Conservation (phyloP, 2,329 filamentous ascomycete genomes). For the Calonectria leucothoes region DNA sequence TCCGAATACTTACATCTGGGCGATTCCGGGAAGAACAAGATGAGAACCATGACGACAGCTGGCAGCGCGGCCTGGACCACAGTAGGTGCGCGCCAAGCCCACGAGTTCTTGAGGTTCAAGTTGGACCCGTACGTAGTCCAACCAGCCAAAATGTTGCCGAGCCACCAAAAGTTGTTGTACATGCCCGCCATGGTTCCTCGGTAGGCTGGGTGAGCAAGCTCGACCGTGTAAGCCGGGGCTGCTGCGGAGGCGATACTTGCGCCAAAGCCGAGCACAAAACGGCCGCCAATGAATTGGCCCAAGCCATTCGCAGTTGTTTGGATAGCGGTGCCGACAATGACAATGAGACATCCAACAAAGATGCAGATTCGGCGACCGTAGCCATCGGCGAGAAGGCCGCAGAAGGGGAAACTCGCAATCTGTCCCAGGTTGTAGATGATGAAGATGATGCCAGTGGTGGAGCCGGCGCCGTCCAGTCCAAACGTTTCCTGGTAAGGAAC, state of each 20-base stretch:
- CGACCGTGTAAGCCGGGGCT: constrained; percentile 71
- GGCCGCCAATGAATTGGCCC: constrained; percentile 65
- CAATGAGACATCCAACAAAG: constrained; percentile 64
- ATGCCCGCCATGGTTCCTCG: constrained; percentile 70
- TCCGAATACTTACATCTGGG: constrained; percentile 47
- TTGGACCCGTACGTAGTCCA: constrained; percentile 61
- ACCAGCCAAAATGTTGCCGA: constrained; percentile 15
- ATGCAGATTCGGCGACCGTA: constrained; percentile 51
- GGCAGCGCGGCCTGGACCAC: neutral
- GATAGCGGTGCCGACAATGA: constrained; percentile 49
- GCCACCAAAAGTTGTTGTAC: constrained; percentile 22
- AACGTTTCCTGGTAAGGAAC: constrained; percentile 61
- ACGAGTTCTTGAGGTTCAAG: constrained; percentile 25
- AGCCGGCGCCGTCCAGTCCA: constrained; percentile 57
- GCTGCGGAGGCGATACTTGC: constrained; percentile 70
- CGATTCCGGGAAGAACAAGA: constrained; percentile 49
- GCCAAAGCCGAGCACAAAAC: constrained; percentile 67
- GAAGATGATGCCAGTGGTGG: constrained; percentile 44
- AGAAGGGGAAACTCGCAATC: constrained; percentile 23
- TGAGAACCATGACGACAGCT: constrained; percentile 1
- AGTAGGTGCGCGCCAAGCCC: constrained; percentile 14
- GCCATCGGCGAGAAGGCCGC: constrained; percentile 15
- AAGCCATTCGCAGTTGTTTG: constrained; percentile 50
- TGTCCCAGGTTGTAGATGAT: constrained; percentile 32
- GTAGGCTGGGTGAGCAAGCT: constrained; percentile 72